These are phyloP conservation scores for Sonneratia caseolaris DNA, from an alignment of 345 rosid genomes.

Conservation along the genomic window DNA sequence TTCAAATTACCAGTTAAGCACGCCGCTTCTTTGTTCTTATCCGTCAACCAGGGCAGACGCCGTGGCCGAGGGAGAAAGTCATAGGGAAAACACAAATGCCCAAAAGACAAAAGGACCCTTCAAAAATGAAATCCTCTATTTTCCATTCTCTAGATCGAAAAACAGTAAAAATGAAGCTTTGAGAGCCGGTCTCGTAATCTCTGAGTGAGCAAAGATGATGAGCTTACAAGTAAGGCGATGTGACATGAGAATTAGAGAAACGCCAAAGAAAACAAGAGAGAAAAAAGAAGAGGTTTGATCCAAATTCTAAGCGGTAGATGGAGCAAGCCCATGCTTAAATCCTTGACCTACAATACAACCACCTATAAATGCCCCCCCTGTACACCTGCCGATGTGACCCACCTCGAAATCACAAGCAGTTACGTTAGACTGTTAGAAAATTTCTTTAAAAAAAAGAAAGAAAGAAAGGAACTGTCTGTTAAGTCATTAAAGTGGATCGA, in stretches of 20 bases:
- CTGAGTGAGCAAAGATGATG: background rate
- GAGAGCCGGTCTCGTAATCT: background rate
- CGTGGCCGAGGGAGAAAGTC: background rate
- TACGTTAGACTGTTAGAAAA: background rate
- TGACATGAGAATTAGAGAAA: slow-evolving; percentile 11
- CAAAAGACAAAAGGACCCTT: slow-evolving; percentile 1
- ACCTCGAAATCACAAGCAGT: slow-evolving; percentile 37
- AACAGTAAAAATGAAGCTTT: background rate
- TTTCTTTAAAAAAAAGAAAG: slow-evolving; percentile 23
- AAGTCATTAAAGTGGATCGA: slow-evolving; percentile 9
- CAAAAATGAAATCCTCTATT: background rate
- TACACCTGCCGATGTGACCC: slow-evolving; percentile 99
- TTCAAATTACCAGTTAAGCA: background rate
- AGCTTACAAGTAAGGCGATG: background rate
- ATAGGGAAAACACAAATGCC: background rate
- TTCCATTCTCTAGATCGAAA: background rate
- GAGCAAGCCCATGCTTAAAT: slow-evolving; percentile 40
- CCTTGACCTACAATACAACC: slow-evolving; percentile 34
- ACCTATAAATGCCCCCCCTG: slow-evolving; percentile 18
- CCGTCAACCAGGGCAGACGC: background rate
- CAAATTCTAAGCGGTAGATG: slow-evolving; percentile 10
- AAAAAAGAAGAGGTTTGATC: background rate
- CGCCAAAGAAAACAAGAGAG: background rate
- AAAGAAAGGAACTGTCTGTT: background rate
- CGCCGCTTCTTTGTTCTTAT: no score